Percentiles rank a stretch among this genome's conserved stretches.
Conservation (phyloP, 441 rosid genomes). For the Jatropha multifida region DNA sequence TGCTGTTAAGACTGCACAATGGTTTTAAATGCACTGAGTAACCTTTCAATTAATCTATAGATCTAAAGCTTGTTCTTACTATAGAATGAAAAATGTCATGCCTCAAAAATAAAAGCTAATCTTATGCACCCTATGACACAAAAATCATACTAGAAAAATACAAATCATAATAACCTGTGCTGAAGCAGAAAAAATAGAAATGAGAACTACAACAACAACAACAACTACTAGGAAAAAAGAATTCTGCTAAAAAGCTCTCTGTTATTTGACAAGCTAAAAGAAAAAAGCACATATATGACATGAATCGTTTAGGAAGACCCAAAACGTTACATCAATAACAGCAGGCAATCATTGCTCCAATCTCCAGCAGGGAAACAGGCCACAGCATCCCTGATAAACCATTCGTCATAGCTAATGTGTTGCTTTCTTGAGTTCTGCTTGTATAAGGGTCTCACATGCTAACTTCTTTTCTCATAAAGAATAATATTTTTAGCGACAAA, state of each 20-base stretch:
- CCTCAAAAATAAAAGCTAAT: neutral
- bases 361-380: neutral
- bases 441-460: neutral
- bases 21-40: slow-evolving; percentile 5
- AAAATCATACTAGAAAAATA: neutral
- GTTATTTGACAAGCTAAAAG: neutral
- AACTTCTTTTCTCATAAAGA: neutral
- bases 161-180: neutral
- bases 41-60: neutral
- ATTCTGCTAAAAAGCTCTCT: neutral
- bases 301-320: neutral
- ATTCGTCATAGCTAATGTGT: neutral
- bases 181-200: neutral
- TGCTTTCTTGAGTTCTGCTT: neutral
- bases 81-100: neutral
- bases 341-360: neutral
- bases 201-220: neutral
- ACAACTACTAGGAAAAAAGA: neutral
- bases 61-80: neutral
- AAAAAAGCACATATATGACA: neutral
- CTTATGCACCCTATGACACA: neutral
- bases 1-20: slow-evolving; percentile 41
- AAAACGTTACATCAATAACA: neutral
- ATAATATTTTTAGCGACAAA: neutral
- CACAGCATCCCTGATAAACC: neutral